phyloP scores from a whole-genome alignment of 1,139 yeast species.

The Dujonia santamariae region DNA sequence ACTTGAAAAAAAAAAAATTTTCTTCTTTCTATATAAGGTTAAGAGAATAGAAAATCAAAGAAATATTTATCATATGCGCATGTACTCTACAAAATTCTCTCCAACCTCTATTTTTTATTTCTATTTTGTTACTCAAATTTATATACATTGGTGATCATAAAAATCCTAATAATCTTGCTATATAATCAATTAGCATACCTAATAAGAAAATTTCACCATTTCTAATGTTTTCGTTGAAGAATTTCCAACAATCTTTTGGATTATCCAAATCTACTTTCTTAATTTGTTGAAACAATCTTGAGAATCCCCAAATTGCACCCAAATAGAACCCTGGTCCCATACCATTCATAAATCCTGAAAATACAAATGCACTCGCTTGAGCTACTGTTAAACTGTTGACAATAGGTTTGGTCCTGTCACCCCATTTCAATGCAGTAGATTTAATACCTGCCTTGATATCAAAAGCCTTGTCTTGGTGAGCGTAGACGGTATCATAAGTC shows the following conservation, averaged over 20 bases:
- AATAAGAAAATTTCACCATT: conserved; percentile 78
- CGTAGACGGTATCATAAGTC: conserved; percentile 94
- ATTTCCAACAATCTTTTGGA: conserved; percentile 79
- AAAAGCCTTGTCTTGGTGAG: conserved; percentile 92
- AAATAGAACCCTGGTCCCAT: conserved; percentile 84
- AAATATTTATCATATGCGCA: background rate
- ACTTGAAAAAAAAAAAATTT: too few relatives aligned
- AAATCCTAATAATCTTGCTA: conserved; percentile 45
- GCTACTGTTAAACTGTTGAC: conserved; percentile 59
- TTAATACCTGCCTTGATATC: conserved; percentile 89
- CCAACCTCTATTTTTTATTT: too few relatives aligned
- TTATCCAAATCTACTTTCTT: conserved; percentile 69
- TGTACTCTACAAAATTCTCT: too few relatives aligned
- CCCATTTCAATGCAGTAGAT: conserved; percentile 95
- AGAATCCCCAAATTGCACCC: conserved; percentile 66
- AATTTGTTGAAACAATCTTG: conserved; percentile 66
- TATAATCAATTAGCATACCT: conserved; percentile 76
- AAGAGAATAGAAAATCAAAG: too few relatives aligned
- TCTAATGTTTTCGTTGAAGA: conserved; percentile 71
- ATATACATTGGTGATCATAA: conserved; percentile 19
- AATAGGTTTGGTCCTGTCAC: conserved; percentile 67
- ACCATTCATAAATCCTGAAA: conserved; percentile 79
- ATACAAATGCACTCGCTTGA: conserved; percentile 61
- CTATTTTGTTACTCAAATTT: too few relatives aligned
- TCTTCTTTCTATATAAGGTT: too few relatives aligned